Base-by-base conservation (phyloP, 345 rosid genomes). In the Acer negundo region DNA sequence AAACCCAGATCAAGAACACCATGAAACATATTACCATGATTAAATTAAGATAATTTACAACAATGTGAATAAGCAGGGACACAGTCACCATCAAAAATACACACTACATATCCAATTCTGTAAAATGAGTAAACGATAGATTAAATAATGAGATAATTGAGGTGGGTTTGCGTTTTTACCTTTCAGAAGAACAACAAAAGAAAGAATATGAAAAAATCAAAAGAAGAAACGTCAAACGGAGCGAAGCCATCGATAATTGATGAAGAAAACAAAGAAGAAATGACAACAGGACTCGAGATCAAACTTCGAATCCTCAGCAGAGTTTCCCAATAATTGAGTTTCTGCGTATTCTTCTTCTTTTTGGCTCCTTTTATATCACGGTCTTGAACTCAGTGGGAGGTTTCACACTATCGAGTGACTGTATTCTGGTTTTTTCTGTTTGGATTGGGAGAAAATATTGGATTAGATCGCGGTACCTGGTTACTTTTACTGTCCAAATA, bases 191-290 rank as follows among this genome's bases (percentile, higher is more conserved):
- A 73, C 65, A 75, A 69, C 26, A 35, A 65, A 81, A 73, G 73
- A 80, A 70, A 4, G 79, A 67, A 62, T 35, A 71, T 13, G 81
- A 13, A 23, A 82, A 74, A 28, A 75, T 80, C 63, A 77, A 31
- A 38, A 85, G 46, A 66, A 82, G 69, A 63, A 82, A 70, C 53
- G 75, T 20, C 35, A 61, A 69, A 26, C 13, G 63, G 11, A 62
- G 23, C 22, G 71, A 76, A 75, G 84, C 86, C 89, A 87, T 85
- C 74, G 63, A 51, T 40, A 74, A 49, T 75, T 58, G 42, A 51
- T 40, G 70, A 63, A 44, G 31, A 49, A 71, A 2, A 53, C 31
- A 4, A 3, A 20, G n/a, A 46, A 46, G 13, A 46, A 9, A 35
- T 7, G 55, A 55, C 9, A 67, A 67, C 7, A 10, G 10, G 65